A percentile compares a stretch with the other conserved stretches of the same genome.
These are phyloP conservation scores for Trypanosoma brucei DNA, from an alignment of 208 protist species.

Conservation along the genomic window DNA sequence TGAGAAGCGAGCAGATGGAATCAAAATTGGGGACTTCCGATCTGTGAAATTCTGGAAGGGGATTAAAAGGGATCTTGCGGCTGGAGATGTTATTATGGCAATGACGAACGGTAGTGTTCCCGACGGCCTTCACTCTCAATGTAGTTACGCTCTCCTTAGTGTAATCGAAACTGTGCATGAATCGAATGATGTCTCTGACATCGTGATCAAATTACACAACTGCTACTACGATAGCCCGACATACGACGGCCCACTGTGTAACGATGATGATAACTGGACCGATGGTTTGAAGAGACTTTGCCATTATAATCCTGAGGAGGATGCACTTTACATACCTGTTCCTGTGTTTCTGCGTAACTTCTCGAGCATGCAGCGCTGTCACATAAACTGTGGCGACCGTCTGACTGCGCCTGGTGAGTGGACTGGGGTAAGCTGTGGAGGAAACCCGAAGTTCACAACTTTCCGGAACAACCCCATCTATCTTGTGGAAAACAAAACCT, in stretches of 20 bases:
- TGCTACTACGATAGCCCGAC: slow-evolving; percentile 59
- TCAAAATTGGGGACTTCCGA: slow-evolving; percentile 56
- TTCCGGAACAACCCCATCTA: slow-evolving; percentile 89
- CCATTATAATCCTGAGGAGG: slow-evolving; percentile 33
- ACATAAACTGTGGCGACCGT: slow-evolving; percentile 85
- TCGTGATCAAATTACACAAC: slow-evolving; percentile 74
- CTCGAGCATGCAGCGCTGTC: slow-evolving; percentile 76
- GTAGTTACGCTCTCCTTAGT: slow-evolving; percentile 69
- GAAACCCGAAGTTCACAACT: slow-evolving; percentile 74
- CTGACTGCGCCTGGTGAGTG: slow-evolving; percentile 56
- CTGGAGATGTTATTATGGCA: slow-evolving; percentile 71
- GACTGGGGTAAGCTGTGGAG: slow-evolving; percentile 55
- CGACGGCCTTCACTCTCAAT: slow-evolving; percentile 76
- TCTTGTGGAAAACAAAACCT: slow-evolving; percentile 79
- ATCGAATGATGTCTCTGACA: slow-evolving; percentile 38
- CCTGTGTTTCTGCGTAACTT: slow-evolving; percentile 76
- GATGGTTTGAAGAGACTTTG: slow-evolving; percentile 38
- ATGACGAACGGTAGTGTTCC: slow-evolving; percentile 43
- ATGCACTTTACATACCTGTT: slow-evolving; percentile 57
- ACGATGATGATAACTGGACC: slow-evolving; percentile 45
- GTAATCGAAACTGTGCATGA: slow-evolving; percentile 25
- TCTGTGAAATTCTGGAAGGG: slow-evolving; percentile 64
- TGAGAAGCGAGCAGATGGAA: slow-evolving; percentile 53
- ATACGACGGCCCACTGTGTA: slow-evolving; percentile 45
- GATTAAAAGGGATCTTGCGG: slow-evolving; percentile 48